Evolutionary conservation across 345 rosid genomes (phyloP), one percentile per base, ranked within the genome.

Genomic region (Cardamine resedifolia): DNA sequence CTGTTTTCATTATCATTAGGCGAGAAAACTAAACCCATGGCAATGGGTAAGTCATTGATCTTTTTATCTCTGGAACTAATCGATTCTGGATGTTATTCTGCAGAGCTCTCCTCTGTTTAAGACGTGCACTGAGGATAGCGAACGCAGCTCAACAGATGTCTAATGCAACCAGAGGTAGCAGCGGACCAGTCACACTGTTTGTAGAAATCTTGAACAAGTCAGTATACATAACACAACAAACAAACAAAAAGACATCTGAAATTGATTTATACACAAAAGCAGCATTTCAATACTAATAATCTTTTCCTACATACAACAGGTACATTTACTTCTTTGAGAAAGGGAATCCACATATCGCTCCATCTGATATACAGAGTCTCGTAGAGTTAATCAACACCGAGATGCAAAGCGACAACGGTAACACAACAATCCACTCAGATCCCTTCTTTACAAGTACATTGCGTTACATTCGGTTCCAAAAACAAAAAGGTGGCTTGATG

Each of bases 61-160:
- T 48, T 49, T 9, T 6, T 15, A 30, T 44, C 27, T 16, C 49
- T 38, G 53, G 9, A 27, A 50, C 23, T 62, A 14, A 49, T 3
- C 2, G 2, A 21, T 30, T 45, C 45, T 19, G 8, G 21, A 61
- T 41, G 15, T 28, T 30, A 7, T n/a, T 7, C 51, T 76, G 59
- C 73, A 92, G 98, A 85, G 98, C 78, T 72, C 84, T 88, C 36
- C 88, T 92, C 38, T 92, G 97, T 81, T 80, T 90, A 64, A 86
- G 85, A 78, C 90, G 97, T 68, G 93, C 97, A 36, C 71, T 92
- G 71, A 81, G 98, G 76, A 92, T 92, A 64, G 96, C 98, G 4
- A 90, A 90, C 78, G 91, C 96, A 64, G 96, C 96, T 62, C 98
- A 92, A 81, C 91, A 92, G 71, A 88, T 92, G 91, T 80, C 88